phyloP scores from a whole-genome alignment of 2,329 filamentous ascomycete species.

The Hirsutella thompsonii region DNA sequence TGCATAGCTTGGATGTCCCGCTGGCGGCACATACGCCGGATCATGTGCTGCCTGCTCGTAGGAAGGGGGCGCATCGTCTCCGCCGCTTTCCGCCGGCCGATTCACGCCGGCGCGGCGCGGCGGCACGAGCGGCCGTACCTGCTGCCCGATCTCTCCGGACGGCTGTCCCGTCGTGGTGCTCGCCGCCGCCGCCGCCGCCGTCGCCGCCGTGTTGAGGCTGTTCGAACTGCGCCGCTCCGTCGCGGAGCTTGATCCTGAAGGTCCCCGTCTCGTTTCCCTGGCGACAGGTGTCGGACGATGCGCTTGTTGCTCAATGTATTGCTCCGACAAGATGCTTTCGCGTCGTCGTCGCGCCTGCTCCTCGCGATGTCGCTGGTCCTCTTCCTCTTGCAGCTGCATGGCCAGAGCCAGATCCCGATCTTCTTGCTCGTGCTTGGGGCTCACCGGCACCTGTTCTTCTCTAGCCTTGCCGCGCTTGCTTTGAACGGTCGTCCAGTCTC shows the following conservation, averaged over 20 bases:
- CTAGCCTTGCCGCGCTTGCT: slow-evolving; percentile 15
- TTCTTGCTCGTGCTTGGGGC: slow-evolving; percentile 50
- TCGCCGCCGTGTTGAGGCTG: slow-evolving; percentile 4
- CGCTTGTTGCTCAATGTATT: slow-evolving; percentile 55
- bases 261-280: slow-evolving; percentile 8
- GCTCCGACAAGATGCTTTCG: slow-evolving; percentile 57
- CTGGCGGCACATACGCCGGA: slow-evolving; percentile 36
- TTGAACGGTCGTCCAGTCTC: slow-evolving; percentile 44
- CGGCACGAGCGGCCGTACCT: slow-evolving; percentile 29
- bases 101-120: slow-evolving; percentile 23
- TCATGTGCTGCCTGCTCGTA: slow-evolving; percentile 44
- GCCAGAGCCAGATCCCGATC: slow-evolving; percentile 82
- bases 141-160: slow-evolving; percentile 12
- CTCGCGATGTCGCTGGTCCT: slow-evolving; percentile 65
- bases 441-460: slow-evolving; percentile 16
- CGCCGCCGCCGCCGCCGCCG: slow-evolving; percentile 3
- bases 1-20: slow-evolving; percentile 36
- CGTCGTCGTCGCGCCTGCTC: slow-evolving; percentile 48
- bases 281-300: slow-evolving; percentile 17
- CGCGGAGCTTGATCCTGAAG: background rate
- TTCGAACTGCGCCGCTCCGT: slow-evolving; percentile 13
- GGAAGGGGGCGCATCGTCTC: slow-evolving; percentile 41
- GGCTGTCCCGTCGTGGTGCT: slow-evolving; percentile 3
- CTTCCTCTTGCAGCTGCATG: slow-evolving; percentile 86
- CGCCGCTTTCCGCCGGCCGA: slow-evolving; percentile 22